phyloP scores from a whole-genome alignment of 73 alveolate genomes.

The Diophrys appendiculata region DNA sequence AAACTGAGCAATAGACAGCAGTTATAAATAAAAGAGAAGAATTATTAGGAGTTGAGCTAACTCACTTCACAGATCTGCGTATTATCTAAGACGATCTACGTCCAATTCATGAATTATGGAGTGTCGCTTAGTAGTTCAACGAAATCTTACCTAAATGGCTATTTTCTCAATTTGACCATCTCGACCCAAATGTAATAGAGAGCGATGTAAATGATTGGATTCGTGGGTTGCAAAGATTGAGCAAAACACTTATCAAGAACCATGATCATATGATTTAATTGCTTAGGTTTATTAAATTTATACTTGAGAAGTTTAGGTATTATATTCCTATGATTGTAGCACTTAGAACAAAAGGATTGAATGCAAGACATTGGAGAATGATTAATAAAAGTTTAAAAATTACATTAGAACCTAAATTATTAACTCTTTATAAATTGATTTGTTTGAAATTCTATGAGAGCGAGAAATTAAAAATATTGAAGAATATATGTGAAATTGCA shows the following conservation, averaged over 20 bases:
- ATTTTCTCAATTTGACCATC: conserved; percentile 26
- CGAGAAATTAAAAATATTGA: conserved; percentile 17
- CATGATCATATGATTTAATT: neutral
- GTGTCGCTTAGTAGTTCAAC: conserved; percentile 23
- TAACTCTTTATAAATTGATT: conserved; percentile 6
- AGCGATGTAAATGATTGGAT: conserved; percentile 33
- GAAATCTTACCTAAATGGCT: conserved; percentile 48
- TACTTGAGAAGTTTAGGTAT: neutral
- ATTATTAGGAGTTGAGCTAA: conserved; percentile 20
- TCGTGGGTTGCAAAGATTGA: neutral
- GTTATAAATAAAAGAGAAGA: conserved; percentile 42
- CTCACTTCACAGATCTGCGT: conserved; percentile 25
- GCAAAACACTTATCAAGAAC: neutral
- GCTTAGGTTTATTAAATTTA: neutral
- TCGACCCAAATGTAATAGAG: conserved; percentile 34
- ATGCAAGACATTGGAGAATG: neutral
- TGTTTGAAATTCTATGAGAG: conserved; percentile 31
- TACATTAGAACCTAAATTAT: neutral
- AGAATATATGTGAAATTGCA: conserved; percentile 52
- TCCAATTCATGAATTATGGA: conserved; percentile 39
- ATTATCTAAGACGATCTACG: conserved; percentile 20
- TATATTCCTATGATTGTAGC: conserved; percentile 10
- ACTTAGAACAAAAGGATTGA: conserved; percentile 5
- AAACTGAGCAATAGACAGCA: conserved; percentile 21
- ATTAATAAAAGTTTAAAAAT: neutral